phyloP scores from a whole-genome alignment of 495 filamentous ascomycete genomes.

The Corynascus novoguineensis region DNA sequence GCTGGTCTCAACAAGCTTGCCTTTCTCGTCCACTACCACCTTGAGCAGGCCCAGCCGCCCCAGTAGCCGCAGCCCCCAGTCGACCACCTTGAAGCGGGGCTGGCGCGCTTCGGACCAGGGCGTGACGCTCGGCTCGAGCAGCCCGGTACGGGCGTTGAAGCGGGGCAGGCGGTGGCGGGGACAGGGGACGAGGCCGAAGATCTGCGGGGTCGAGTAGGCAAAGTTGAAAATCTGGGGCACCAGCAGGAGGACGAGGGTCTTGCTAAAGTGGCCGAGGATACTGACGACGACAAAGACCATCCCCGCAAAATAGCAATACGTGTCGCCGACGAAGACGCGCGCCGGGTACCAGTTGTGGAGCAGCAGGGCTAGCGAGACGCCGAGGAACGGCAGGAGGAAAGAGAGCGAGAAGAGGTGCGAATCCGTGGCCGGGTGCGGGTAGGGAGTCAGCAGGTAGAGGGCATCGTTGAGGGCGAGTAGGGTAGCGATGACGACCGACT shows the following conservation, averaged over 20 bases:
- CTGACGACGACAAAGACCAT: slow-evolving; percentile 98
- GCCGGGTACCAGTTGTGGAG: slow-evolving; percentile 96
- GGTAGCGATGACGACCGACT: slow-evolving; percentile 84
- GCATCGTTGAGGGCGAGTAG: slow-evolving; percentile 79
- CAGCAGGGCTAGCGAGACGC: slow-evolving; percentile 80
- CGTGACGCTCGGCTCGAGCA: slow-evolving; percentile 79
- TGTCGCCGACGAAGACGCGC: slow-evolving; percentile 93
- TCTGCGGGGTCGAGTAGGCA: slow-evolving; percentile 82
- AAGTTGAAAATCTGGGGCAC: slow-evolving; percentile 97
- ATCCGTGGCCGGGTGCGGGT: slow-evolving; percentile 89
- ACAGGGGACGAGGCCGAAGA: slow-evolving; percentile 84
- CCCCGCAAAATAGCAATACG: slow-evolving; percentile 98
- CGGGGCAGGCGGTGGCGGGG: slow-evolving; percentile 85
- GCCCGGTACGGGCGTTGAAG: slow-evolving; percentile 75
- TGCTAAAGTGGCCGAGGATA: slow-evolving; percentile 95
- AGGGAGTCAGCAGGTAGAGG: slow-evolving; percentile 70
- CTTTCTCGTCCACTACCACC: slow-evolving; percentile 58
- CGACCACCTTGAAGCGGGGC: slow-evolving; percentile 62
- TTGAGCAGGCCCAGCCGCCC: slow-evolving; percentile 58
- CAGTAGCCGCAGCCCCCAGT: slow-evolving; percentile 55
- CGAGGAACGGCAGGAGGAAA: slow-evolving; percentile 88
- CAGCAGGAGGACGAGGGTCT: slow-evolving; percentile 86
- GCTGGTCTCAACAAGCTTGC: slow-evolving; percentile 69
- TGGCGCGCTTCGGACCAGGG: slow-evolving; percentile 64
- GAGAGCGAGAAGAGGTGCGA: slow-evolving; percentile 94